Percentiles rank a stretch among this genome's conserved stretches.
phyloP scores from a whole-genome alignment of 2,329 filamentous ascomycete species.

The Chaetomium sp. region DNA sequence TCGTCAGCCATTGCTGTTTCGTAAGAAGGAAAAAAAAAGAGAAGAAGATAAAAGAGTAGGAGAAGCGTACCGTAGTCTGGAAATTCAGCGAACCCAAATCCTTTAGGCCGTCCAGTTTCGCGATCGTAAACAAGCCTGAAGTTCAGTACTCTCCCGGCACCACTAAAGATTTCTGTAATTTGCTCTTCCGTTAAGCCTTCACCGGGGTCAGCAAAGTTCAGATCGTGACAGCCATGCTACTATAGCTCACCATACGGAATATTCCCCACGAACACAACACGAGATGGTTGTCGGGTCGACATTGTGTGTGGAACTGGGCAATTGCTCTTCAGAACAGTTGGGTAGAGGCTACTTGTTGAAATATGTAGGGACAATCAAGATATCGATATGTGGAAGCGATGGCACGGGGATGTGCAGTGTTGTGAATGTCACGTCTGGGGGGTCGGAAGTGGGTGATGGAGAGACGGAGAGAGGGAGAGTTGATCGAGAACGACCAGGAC shows the following conservation, averaged over 20 bases:
- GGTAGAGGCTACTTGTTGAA: constrained; percentile 13
- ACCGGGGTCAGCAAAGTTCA: constrained; percentile 19
- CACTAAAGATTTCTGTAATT: constrained; percentile 90
- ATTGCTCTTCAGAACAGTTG: neutral
- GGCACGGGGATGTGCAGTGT: neutral
- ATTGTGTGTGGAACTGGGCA: constrained; percentile 47
- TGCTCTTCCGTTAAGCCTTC: constrained; percentile 95
- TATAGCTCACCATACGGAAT: constrained; percentile 70
- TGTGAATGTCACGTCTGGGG: constrained; percentile 17
- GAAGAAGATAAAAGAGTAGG: neutral
- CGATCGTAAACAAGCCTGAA: constrained; percentile 95
- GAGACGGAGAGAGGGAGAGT: neutral
- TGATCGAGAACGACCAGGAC: neutral
- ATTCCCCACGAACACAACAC: constrained; percentile 83
- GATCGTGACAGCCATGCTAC: neutral
- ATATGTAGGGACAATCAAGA: constrained; percentile 3
- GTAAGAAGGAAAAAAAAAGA: constrained; percentile 8
- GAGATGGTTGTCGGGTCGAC: constrained; percentile 74
- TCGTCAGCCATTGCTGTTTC: neutral
- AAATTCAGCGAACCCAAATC: constrained; percentile 96
- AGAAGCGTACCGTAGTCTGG: constrained; percentile 72
- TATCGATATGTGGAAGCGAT: constrained; percentile 1
- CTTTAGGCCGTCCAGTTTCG: constrained; percentile 91
- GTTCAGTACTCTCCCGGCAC: constrained; percentile 85
- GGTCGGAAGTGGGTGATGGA: neutral